Percentiles rank a stretch among this genome's conserved stretches.
phyloP scores from a whole-genome alignment of 306 rosid species.

The Casuarina glauca region DNA sequence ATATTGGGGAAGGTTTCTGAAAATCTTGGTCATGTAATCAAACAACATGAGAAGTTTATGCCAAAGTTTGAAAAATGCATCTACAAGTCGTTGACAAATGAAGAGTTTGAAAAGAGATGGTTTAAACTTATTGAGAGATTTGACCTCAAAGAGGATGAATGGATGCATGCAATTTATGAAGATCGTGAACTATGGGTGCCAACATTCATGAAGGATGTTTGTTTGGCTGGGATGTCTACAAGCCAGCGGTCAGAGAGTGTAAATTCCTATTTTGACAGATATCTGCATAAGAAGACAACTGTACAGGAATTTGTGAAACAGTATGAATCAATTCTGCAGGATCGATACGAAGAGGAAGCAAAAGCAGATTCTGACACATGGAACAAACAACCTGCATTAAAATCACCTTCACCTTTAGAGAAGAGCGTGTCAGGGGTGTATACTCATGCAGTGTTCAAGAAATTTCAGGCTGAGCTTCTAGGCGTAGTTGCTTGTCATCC shows the following conservation, averaged over 20 bases:
- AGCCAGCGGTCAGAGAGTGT: conserved; percentile 89
- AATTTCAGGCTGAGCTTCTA: conserved; percentile 89
- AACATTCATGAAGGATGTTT: conserved; percentile 66
- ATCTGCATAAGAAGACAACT: conserved; percentile 87
- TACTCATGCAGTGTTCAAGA: conserved; percentile 85
- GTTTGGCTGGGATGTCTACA: conserved; percentile 89
- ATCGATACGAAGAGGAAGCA: conserved; percentile 98
- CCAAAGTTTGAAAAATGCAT: conserved; percentile 84
- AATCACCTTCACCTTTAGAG: conserved; percentile 95
- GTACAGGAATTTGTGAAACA: conserved; percentile 83
- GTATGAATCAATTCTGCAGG: conserved; percentile 84
- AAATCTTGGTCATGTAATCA: conserved; percentile 70
- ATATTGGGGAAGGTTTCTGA: conserved; percentile 83
- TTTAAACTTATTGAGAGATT: conserved; percentile 65
- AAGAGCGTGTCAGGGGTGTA: conserved; percentile 79
- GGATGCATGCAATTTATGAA: conserved; percentile 70
- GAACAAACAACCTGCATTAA: conserved; percentile 72
- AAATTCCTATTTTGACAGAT: conserved; percentile 87
- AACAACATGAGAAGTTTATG: conserved; percentile 74
- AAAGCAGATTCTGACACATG: conserved; percentile 94
- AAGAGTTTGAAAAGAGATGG: conserved; percentile 95
- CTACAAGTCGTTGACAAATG: conserved; percentile 70
- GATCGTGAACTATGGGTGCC: conserved; percentile 89
- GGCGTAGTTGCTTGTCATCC: conserved; percentile 98
- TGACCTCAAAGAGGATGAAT: conserved; percentile 81